Percentiles rank a stretch among this genome's conserved stretches.
Conservation (phyloP, 2,329 filamentous ascomycete genomes). For the Ophiosphaerella korrae region DNA sequence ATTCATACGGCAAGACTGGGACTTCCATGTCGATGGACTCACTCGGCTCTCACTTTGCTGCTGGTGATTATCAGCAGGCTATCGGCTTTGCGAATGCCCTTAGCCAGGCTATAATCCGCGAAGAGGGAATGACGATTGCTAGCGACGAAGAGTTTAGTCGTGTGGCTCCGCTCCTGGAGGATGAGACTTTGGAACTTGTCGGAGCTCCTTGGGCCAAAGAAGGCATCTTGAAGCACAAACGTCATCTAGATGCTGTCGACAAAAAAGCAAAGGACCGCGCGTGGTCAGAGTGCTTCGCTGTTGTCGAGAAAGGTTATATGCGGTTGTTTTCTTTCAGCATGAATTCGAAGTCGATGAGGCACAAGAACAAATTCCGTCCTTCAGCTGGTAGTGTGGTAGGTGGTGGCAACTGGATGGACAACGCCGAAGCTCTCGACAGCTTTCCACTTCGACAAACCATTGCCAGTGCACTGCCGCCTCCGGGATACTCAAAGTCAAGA, state of each 20-base stretch:
- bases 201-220: constrained; percentile 99
- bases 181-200: constrained; percentile 87
- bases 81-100: constrained; percentile 97
- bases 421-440: constrained; percentile 84
- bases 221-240: constrained; percentile 93
- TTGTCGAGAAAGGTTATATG: constrained; percentile 92
- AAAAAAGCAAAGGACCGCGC: constrained; percentile 93
- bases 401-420: constrained; percentile 98
- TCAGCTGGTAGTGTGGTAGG: constrained; percentile 75
- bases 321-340: constrained; percentile 90
- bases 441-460: constrained; percentile 91
- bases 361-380: constrained; percentile 65
- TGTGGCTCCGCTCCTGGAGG: constrained; percentile 75
- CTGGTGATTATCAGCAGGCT: constrained; percentile 88
- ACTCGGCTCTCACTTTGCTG: constrained; percentile 75
- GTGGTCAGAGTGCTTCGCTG: constrained; percentile 94
- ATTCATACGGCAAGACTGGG: constrained; percentile 87
- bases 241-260: constrained; percentile 87
- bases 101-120: constrained; percentile 94
- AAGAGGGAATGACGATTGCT: constrained; percentile 68
- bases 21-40: constrained; percentile 93
- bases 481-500: constrained; percentile 87
- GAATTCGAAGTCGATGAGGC: constrained; percentile 72
- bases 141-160: constrained; percentile 64
- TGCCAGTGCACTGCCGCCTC: constrained; percentile 84